Percentiles rank a stretch among this genome's conserved stretches.
Evolutionary conservation across 108 stramenopile genomes (phyloP).

Genomic region (Pseudonitzschia pungens): DNA sequence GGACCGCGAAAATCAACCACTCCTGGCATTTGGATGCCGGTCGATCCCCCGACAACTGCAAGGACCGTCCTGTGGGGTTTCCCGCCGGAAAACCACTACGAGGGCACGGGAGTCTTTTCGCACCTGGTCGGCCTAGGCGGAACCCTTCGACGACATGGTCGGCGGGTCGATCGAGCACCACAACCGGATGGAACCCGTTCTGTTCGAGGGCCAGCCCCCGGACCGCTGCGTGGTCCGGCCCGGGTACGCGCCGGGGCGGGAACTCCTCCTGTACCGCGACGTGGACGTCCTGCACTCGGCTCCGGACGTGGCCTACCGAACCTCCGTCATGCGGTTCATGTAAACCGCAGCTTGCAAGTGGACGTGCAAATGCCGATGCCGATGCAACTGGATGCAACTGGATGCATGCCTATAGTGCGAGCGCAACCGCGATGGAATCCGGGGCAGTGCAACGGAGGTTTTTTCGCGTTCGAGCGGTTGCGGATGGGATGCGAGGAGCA

Average conservation of each 20-base stretch:
- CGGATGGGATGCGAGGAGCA: too few relatives aligned
- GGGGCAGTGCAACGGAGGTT: too few relatives aligned
- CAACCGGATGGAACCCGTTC: conserved; percentile 52
- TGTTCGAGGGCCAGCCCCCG: conserved; percentile 47
- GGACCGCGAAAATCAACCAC: conserved; percentile 56
- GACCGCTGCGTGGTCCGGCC: conserved; percentile 70
- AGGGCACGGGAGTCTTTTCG: conserved; percentile 68
- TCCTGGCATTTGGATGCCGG: conserved; percentile 79
- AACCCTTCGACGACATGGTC: conserved; percentile 19
- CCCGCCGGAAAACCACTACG: conserved; percentile 62
- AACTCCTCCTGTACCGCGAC: conserved; percentile 72
- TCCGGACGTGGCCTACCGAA: conserved; percentile 74
- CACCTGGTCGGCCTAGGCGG: conserved; percentile 59
- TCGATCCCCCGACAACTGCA: conserved; percentile 31
- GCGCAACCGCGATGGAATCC: too few relatives aligned
- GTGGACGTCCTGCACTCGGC: conserved; percentile 73
- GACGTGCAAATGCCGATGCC: too few relatives aligned
- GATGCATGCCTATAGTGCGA: too few relatives aligned
- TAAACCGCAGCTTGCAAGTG: too few relatives aligned
- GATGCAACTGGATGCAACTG: too few relatives aligned
- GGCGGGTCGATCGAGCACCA: not conserved
- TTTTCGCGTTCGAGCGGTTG: too few relatives aligned
- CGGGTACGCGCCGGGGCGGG: conserved; percentile 47
- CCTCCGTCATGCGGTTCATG: conserved; percentile 84
- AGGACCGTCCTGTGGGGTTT: conserved; percentile 79